Evolutionary conservation across 169 alveolate genomes (phyloP), one percentile per base, ranked within the genome.

Genomic region (Besnoitia besnoiti): DNA sequence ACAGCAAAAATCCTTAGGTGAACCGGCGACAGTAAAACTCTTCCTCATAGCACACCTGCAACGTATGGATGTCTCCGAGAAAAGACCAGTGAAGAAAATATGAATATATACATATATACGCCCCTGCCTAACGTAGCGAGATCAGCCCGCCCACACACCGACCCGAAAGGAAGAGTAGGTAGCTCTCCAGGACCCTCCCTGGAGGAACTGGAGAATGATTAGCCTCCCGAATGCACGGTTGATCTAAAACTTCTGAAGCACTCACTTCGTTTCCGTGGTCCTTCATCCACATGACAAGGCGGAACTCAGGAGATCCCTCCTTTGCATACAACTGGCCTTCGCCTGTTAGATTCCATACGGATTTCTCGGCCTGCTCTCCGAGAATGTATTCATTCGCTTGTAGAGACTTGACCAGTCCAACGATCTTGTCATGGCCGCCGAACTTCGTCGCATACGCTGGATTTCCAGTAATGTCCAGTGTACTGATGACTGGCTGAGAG

Each of bases 261-360:
- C 80, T 67, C 40, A 67, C 47, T n/a, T n/a, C 46, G 33, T 67
- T 35, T 67, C 40, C 46, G 10, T 33, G 46, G 0, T 5, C 24
- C 12, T 67, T 19, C 80, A 67, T 19, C 80, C 46, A 67, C 19
- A 44, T 33, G 27, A 67, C 67, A 16, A 76, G 79, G 30, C 30
- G 91, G 42, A 62, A 47, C 62, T 93, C 95, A 4, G 95, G 95
- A 8, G 91, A 73, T 37, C 95, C 95, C 4, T 33, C 59, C 33
- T n/a, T 67, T 73, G 93, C 91, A 61, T 93, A 93, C 47, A 39
- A 49, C 76, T 76, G 75, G 7, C 92, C 95, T 76, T 93, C 95
- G 3, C 21, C 79, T 1, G 95, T 93, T 24, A 89, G 85, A 35
- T 39, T 21, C 92, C 92, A 93, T 76, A 50, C 61, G 19, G 51